Evolutionary conservation across 495 filamentous ascomycete species (phyloP).

Genomic region (Xeromyces bisporus): DNA sequence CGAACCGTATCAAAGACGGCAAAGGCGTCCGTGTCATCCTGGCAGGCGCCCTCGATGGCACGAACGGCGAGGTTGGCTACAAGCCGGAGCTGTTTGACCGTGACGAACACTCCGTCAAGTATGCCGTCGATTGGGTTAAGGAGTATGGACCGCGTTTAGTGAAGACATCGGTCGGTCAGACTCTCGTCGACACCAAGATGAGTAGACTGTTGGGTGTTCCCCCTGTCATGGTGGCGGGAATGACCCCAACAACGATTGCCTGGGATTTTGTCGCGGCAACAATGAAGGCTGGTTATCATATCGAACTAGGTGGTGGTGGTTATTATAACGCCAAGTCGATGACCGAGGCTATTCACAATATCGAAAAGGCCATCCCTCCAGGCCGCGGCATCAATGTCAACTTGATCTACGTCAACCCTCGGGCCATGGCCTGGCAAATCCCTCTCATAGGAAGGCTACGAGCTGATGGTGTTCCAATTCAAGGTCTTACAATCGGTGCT

Average conservation of each 20-base stretch:
- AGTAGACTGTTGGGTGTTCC: slow-evolving; percentile 79
- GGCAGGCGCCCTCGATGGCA: slow-evolving; percentile 78
- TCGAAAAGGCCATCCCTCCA: slow-evolving; percentile 72
- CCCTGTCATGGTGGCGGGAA: slow-evolving; percentile 84
- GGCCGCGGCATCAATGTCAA: slow-evolving; percentile 90
- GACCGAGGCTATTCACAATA: slow-evolving; percentile 77
- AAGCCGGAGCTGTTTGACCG: slow-evolving; percentile 95
- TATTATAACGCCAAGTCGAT: slow-evolving; percentile 86
- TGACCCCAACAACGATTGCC: slow-evolving; percentile 86
- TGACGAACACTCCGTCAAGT: slow-evolving; percentile 86
- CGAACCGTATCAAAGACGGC: slow-evolving; percentile 95
- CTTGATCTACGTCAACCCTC: slow-evolving; percentile 90
- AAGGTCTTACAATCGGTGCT: slow-evolving; percentile 86
- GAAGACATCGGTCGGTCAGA: slow-evolving; percentile 70
- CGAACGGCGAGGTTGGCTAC: slow-evolving; percentile 80
- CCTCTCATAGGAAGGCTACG: slow-evolving; percentile 73
- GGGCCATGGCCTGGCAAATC: slow-evolving; percentile 96
- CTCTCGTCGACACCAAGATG: slow-evolving; percentile 96
- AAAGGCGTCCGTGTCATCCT: slow-evolving; percentile 91
- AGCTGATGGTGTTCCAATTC: slow-evolving; percentile 77
- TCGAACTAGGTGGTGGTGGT: slow-evolving; percentile 79
- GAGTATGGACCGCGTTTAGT: slow-evolving; percentile 79
- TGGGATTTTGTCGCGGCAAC: slow-evolving; percentile 94
- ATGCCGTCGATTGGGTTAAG: slow-evolving; percentile 95
- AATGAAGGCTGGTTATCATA: slow-evolving; percentile 89